Evolutionary conservation across 805 yeast species (phyloP).

Genomic region (Saccharomyces cerevisiae): DNA sequence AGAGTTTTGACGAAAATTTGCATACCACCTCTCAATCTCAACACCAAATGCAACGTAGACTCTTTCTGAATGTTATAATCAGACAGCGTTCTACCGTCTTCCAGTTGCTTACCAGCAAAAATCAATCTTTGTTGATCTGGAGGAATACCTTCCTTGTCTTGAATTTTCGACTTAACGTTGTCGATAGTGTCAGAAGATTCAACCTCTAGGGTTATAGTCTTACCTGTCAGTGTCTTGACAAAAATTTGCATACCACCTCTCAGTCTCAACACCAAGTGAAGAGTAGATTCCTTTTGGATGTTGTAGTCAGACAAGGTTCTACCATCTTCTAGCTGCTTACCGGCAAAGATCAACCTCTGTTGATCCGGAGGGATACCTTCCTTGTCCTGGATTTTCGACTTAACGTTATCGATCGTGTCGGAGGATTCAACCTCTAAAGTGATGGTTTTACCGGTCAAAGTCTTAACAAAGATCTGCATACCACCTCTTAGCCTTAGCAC

Average conservation of each 20-base stretch:
- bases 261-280: slow-evolving; percentile 61
- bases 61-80: slow-evolving; percentile 96
- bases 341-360: slow-evolving; percentile 59
- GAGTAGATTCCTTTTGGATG: slow-evolving; percentile 60
- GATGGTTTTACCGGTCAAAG: slow-evolving; percentile 94
- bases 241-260: slow-evolving; percentile 83
- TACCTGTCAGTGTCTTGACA: slow-evolving; percentile 84
- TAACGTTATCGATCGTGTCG: slow-evolving; percentile 87
- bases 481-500: slow-evolving; percentile 79
- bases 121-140: slow-evolving; percentile 94
- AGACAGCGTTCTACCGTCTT: slow-evolving; percentile 89
- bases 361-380: slow-evolving; percentile 67
- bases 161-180: slow-evolving; percentile 90
- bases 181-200: slow-evolving; percentile 94
- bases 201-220: slow-evolving; percentile 77
- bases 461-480: slow-evolving; percentile 92
- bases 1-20: slow-evolving; percentile 95
- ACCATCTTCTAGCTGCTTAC: slow-evolving; percentile 63
- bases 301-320: slow-evolving; percentile 65
- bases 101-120: slow-evolving; percentile 94
- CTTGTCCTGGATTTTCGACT: slow-evolving; percentile 62
- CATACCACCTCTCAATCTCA: slow-evolving; percentile 83
- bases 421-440: slow-evolving; percentile 90
- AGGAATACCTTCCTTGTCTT: slow-evolving; percentile 94
- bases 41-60: slow-evolving; percentile 75